Percentiles rank a stretch among this genome's conserved stretches.
phyloP scores from a whole-genome alignment of 495 filamentous ascomycete genomes.

The Neurospora sp. region DNA sequence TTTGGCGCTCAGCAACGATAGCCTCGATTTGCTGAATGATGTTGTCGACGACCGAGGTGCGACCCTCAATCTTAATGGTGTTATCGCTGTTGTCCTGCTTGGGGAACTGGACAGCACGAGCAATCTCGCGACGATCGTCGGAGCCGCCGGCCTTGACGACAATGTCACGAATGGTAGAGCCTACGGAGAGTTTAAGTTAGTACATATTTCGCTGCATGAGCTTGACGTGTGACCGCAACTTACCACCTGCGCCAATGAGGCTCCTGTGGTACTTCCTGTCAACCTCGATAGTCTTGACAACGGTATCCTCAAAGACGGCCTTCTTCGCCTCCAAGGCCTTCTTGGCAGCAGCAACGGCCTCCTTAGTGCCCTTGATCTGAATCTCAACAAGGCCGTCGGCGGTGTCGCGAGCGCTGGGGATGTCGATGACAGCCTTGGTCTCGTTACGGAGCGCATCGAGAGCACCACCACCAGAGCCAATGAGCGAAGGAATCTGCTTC shows the following conservation, averaged over 20 bases:
- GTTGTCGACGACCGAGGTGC: conserved; percentile 71
- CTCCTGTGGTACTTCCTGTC: conserved; percentile 83
- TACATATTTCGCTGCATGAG: conserved; percentile 14
- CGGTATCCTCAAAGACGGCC: conserved; percentile 73
- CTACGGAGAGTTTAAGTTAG: conserved; percentile 35
- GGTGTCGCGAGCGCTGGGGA: conserved; percentile 56
- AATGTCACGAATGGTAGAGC: conserved; percentile 76
- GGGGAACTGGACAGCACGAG: conserved; percentile 86
- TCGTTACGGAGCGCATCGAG: conserved; percentile 79
- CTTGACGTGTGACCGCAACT: conserved; percentile 17
- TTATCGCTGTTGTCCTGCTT: conserved; percentile 68
- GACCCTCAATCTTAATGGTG: conserved; percentile 77
- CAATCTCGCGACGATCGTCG: conserved; percentile 65
- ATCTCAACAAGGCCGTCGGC: conserved; percentile 66
- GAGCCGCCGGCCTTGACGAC: conserved; percentile 81
- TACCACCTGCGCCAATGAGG: conserved; percentile 83
- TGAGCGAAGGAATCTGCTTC: conserved; percentile 77
- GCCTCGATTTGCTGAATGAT: conserved; percentile 72
- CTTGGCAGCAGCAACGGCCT: conserved; percentile 82
- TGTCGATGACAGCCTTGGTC: conserved; percentile 80
- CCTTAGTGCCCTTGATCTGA: conserved; percentile 78
- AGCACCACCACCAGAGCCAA: conserved; percentile 77
- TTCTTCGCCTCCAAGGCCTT: conserved; percentile 75
- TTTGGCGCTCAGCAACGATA: conserved; percentile 69
- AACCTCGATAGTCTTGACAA: conserved; percentile 72